Percentiles rank a stretch among this genome's conserved stretches.
These are phyloP conservation scores for Neurospora hispaniola DNA, from an alignment of 495 filamentous ascomycete genomes.

Conservation along the genomic window DNA sequence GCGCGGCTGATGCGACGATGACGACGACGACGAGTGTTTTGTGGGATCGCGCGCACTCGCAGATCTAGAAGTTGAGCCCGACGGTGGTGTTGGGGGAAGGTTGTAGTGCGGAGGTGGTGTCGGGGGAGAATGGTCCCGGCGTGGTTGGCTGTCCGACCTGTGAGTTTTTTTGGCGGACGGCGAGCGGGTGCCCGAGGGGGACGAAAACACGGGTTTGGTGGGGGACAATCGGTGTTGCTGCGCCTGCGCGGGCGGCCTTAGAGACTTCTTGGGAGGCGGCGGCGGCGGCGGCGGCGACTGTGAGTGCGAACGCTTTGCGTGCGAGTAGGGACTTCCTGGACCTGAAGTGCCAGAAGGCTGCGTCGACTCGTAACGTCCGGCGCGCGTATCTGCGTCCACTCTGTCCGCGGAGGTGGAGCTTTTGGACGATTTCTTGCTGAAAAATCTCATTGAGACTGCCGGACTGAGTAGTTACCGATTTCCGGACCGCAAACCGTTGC, in stretches of 20 bases:
- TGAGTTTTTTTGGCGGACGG: not conserved
- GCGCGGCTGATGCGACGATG: conserved; percentile 23
- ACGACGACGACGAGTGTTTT: not conserved
- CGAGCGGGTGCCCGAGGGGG: not conserved
- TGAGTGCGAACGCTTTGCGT: conserved; percentile 13
- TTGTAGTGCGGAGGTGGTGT: not conserved
- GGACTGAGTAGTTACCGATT: not conserved
- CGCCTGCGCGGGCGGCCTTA: conserved; percentile 8
- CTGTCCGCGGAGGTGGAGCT: conserved; percentile 37
- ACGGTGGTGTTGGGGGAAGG: not conserved
- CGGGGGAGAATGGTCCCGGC: not conserved
- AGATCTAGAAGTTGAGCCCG: not conserved
- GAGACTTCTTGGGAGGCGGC: conserved; percentile 21
- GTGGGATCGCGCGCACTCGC: not conserved
- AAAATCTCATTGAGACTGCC: conserved; percentile 42
- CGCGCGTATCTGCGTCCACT: conserved; percentile 27
- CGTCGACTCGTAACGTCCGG: conserved; percentile 18
- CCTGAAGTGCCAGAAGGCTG: conserved; percentile 12
- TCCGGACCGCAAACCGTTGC: not conserved
- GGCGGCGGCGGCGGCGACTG: conserved; percentile 11
- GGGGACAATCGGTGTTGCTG: conserved; percentile 9
- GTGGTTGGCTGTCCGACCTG: not conserved
- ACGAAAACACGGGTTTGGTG: not conserved
- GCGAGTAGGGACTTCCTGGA: conserved; percentile 13
- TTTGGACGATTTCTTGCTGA: conserved; percentile 42